Conservation (phyloP, 2,329 filamentous ascomycete species). For the Xylariaceae sp. region DNA sequence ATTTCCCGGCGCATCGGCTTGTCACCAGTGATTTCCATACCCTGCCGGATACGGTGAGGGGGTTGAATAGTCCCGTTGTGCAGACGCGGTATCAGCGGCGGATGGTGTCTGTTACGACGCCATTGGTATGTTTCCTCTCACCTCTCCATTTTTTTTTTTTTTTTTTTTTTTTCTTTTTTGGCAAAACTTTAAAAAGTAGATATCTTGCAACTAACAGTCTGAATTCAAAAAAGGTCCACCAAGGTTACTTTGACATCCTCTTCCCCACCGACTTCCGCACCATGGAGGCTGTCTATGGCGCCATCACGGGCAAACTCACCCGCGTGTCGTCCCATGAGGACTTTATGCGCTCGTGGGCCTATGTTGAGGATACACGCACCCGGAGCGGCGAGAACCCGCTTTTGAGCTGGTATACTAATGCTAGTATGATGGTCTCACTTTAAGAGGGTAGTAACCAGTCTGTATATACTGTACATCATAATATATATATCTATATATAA, state of each 20-base stretch:
- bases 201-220: no score
- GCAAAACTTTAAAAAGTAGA: no score
- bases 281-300: constrained; percentile 87
- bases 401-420: constrained; percentile 91
- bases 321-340: constrained; percentile 82
- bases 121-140: constrained; percentile 63
- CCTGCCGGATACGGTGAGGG: constrained; percentile 76
- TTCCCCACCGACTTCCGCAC: constrained; percentile 95
- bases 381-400: constrained; percentile 90
- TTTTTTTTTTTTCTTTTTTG: no score
- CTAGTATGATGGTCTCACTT: constrained; percentile 69
- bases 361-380: constrained; percentile 84
- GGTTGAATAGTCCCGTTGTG: constrained; percentile 89
- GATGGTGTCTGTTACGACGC: constrained; percentile 86
- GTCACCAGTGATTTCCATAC: constrained; percentile 87
- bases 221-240: constrained; percentile 65
- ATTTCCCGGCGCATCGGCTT: constrained; percentile 86
- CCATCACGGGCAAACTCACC: constrained; percentile 88
- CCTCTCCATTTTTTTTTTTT: not conserved
- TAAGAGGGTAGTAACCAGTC: not conserved
- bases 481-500: no score
- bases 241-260: constrained; percentile 98
- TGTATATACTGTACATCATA: no score
- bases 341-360: constrained; percentile 86
- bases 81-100: constrained; percentile 86